A percentile compares a stretch with the other conserved stretches of the same genome.
phyloP scores from a whole-genome alignment of 352 stramenopile species.

The Phytophthora cajani region DNA sequence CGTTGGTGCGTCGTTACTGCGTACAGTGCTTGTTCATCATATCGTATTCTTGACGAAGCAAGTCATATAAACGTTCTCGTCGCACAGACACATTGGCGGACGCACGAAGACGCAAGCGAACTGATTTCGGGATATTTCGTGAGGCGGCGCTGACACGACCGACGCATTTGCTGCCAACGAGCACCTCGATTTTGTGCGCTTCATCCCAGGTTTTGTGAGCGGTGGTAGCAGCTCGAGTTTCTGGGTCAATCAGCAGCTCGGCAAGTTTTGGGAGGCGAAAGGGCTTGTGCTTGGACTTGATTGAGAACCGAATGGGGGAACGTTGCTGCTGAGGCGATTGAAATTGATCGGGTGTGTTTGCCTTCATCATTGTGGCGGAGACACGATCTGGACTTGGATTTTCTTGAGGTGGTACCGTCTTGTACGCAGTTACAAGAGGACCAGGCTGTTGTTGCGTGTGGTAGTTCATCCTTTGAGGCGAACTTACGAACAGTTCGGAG shows the following conservation, averaged over 20 bases:
- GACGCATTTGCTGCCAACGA: constrained; percentile 66
- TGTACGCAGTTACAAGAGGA: neutral
- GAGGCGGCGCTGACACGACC: constrained; percentile 55
- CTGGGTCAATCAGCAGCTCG: constrained; percentile 60
- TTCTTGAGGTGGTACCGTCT: constrained; percentile 4
- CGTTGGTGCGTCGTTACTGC: constrained; percentile 35
- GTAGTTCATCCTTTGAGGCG: constrained; percentile 8
- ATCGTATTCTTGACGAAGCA: constrained; percentile 58
- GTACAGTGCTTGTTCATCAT: constrained; percentile 33
- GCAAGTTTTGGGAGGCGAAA: constrained; percentile 40
- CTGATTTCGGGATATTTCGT: constrained; percentile 57
- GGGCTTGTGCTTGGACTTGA: constrained; percentile 7
- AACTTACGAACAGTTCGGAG: neutral
- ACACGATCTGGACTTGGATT: constrained; percentile 7
- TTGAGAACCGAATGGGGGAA: constrained; percentile 16
- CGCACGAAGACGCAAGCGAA: constrained; percentile 54
- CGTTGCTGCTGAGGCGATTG: constrained; percentile 8
- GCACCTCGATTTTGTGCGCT: constrained; percentile 72
- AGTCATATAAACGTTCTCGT: constrained; percentile 61
- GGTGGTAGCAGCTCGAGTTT: constrained; percentile 40
- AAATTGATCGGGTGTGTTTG: neutral
- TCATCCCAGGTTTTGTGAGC: constrained; percentile 47
- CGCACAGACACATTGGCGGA: constrained; percentile 51
- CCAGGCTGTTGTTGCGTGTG: constrained; percentile 8
- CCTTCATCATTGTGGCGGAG: neutral